Conservation (phyloP, 345 rosid species). For the Camelina hispida region DNA sequence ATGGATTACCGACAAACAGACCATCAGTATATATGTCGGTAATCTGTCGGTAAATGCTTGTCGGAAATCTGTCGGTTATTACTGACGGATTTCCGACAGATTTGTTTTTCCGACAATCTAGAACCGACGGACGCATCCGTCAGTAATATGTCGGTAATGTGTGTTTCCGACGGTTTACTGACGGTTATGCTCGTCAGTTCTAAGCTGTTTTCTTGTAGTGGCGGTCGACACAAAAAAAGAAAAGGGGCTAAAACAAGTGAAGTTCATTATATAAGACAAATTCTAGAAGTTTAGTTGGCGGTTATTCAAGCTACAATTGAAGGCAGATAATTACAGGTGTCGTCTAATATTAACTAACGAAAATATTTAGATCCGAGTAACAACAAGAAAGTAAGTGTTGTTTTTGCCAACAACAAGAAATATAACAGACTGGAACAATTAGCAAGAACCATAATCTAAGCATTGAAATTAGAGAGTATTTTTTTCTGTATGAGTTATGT, state of each 20-base stretch:
- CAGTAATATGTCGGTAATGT: no score
- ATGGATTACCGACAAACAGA: no score
- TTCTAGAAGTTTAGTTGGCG: slow-evolving; percentile 13
- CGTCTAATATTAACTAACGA: not conserved
- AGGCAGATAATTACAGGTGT: slow-evolving; percentile 23
- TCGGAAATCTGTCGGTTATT: no score
- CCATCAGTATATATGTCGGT: no score
- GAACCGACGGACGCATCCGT: no score
- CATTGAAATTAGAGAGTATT: not conserved
- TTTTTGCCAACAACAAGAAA: not conserved
- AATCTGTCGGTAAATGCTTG: no score
- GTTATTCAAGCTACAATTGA: slow-evolving; percentile 6
- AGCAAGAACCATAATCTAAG: not conserved
- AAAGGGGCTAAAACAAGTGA: slow-evolving; percentile 17
- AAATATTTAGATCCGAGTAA: not conserved
- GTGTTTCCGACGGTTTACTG: no score
- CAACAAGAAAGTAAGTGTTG: not conserved
- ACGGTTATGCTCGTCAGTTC: no score
- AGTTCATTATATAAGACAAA: slow-evolving; percentile 24
- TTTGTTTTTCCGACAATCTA: no score
- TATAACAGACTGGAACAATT: not conserved
- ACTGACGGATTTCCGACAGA: no score
- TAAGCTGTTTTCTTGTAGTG: no score
- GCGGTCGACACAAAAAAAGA: not conserved
- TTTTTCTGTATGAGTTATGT: no score